Conservation (phyloP, 1,284 basidiomycete species). For the Amylostereum areolatum region DNA sequence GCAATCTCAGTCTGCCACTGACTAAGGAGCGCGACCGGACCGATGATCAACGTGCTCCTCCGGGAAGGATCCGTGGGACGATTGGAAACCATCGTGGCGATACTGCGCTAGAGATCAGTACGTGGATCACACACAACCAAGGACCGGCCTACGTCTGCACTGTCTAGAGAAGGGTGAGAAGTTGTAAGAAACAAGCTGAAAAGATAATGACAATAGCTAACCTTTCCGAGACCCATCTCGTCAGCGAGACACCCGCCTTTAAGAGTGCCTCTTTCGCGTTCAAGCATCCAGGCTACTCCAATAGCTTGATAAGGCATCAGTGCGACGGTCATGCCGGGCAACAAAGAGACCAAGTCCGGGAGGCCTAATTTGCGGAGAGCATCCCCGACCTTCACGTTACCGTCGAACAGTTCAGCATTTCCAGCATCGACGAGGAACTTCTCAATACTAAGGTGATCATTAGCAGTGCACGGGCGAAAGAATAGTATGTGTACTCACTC, state of each 20-base stretch:
- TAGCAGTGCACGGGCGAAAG: background rate
- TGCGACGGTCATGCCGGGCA: slow-evolving; percentile 48
- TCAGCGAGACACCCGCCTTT: slow-evolving; percentile 70
- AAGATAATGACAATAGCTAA: slow-evolving; percentile 12
- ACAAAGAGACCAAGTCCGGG: slow-evolving; percentile 28
- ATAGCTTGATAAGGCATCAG: slow-evolving; percentile 64
- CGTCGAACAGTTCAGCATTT: slow-evolving; percentile 50
- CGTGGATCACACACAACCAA: background rate
- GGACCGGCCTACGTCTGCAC: slow-evolving; percentile 35
- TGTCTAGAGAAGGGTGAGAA: slow-evolving; percentile 24
- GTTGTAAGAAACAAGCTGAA: background rate
- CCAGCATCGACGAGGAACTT: slow-evolving; percentile 50
- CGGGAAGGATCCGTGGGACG: slow-evolving; percentile 31
- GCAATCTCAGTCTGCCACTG: slow-evolving; percentile 58
- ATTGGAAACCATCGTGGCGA: slow-evolving; percentile 43
- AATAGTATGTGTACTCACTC: slow-evolving; percentile 32
- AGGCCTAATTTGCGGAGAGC: slow-evolving; percentile 41
- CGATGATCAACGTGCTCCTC: slow-evolving; percentile 52
- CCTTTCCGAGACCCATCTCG: slow-evolving; percentile 64
- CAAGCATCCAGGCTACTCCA: slow-evolving; percentile 62
- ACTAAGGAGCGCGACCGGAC: slow-evolving; percentile 47
- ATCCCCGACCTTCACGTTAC: slow-evolving; percentile 45
- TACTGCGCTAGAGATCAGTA: slow-evolving; percentile 23
- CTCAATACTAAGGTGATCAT: slow-evolving; percentile 33
- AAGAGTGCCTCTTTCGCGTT: slow-evolving; percentile 40